A percentile compares a stretch with the other conserved stretches of the same genome.
These are phyloP conservation scores for Pseudisothecium myosuroides DNA, from an alignment of 225 moss, liverwort and hornwort genomes.

Conservation along the genomic window DNA sequence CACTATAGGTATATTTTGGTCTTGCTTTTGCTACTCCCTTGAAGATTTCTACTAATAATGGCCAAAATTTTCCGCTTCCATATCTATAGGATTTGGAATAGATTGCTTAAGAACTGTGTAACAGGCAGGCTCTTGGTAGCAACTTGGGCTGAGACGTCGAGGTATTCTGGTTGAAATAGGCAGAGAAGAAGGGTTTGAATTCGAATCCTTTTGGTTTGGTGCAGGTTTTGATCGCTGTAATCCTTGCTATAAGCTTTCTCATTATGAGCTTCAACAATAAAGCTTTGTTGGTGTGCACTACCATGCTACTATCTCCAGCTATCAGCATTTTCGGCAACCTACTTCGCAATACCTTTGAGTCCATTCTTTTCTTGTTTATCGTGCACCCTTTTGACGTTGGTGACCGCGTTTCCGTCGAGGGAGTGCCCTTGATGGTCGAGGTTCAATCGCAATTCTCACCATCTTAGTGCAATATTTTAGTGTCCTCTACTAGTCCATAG, in stretches of 20 bases:
- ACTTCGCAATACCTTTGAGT: slow-evolving; percentile 72
- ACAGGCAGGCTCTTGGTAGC: not conserved
- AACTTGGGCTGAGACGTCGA: not conserved
- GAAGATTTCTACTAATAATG: not conserved
- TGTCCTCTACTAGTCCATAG: not conserved
- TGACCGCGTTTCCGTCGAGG: slow-evolving; percentile 59
- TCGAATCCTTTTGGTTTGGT: not conserved
- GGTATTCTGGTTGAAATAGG: not conserved
- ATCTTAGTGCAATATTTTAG: not conserved
- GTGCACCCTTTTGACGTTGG: slow-evolving; percentile 93
- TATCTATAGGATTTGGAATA: too few relatives aligned
- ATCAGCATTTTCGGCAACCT: slow-evolving; percentile 77
- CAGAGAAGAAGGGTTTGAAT: not conserved
- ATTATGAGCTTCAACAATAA: slow-evolving; percentile 75
- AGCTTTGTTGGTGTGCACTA: slow-evolving; percentile 59
- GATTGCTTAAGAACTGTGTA: not conserved
- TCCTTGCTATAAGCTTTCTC: slow-evolving; percentile 71
- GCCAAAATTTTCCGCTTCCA: too few relatives aligned
- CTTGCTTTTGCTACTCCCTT: not conserved
- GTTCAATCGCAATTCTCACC: slow-evolving; percentile 4
- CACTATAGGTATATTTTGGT: not conserved
- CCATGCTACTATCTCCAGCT: slow-evolving; percentile 53
- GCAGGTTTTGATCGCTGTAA: slow-evolving; percentile 53
- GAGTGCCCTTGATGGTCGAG: slow-evolving; percentile 72
- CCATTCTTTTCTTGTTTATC: slow-evolving; percentile 66